Evolutionary conservation across 129 eudicot genomes (phyloP).

Genomic region (Glebionis coronaria): DNA sequence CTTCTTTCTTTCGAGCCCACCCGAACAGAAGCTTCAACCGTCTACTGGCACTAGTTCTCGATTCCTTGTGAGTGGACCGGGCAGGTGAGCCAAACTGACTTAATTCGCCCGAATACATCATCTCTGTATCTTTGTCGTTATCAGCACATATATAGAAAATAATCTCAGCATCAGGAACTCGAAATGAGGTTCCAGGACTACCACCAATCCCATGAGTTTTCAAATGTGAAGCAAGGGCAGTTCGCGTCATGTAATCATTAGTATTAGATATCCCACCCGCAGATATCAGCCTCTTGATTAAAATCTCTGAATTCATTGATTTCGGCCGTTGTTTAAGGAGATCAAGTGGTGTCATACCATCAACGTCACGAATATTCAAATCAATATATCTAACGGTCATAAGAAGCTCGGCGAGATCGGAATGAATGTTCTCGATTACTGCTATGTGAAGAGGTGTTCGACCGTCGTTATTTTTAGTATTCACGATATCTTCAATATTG

Average conservation of each 20-base stretch:
- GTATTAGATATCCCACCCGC: conserved; percentile 63
- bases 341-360: conserved; percentile 79
- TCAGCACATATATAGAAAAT: conserved; percentile 37
- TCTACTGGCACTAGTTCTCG: conserved; percentile 32
- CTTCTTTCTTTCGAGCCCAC: conserved; percentile 42
- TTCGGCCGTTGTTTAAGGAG: conserved; percentile 60
- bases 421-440: conserved; percentile 57
- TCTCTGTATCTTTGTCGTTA: conserved; percentile 35
- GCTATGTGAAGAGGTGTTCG: conserved; percentile 90
- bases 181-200: conserved; percentile 88
- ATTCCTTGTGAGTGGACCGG: conserved; percentile 30
- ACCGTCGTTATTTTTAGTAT: conserved; percentile 59
- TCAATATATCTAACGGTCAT: conserved; percentile 57
- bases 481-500: conserved; percentile 47
- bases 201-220: conserved; percentile 66
- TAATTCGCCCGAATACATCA: conserved; percentile 46
- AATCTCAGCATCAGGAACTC: conserved; percentile 65
- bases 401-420: conserved; percentile 67
- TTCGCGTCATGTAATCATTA: conserved; percentile 47
- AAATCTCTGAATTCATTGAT: conserved; percentile 62
- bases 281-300: conserved; percentile 60
- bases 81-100: conserved; percentile 33
- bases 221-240: conserved; percentile 51
- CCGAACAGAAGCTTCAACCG: conserved; percentile 49
- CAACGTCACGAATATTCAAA: conserved; percentile 51